Evolutionary conservation across 2,329 filamentous ascomycete genomes (phyloP), one percentile per base, ranked within the genome.

Genomic region (Eutypella sp.): DNA sequence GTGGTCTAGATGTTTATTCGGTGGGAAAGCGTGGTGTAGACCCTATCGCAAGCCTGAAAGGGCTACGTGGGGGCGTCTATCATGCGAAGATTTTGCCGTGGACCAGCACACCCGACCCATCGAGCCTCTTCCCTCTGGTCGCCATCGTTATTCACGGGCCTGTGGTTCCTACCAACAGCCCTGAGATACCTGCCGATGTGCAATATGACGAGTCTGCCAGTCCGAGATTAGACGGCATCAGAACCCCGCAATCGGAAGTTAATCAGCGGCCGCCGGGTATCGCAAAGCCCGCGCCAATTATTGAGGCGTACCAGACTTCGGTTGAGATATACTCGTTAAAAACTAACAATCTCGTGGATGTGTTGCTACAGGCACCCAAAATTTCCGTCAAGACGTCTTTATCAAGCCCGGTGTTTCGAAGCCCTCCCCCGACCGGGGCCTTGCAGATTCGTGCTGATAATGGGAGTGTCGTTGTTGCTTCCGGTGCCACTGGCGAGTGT

Each of bases 311-410:
- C 59, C 90, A 95, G 65, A 96, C 91, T 0, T 85, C 85, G 0
- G 89, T 96, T 5, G 89, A 96, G 56, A 73, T 97, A 0, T 95
- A 92, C 65, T 96, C 91, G 1, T 70, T 97, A 48, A 82, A 79
- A 55, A 87, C 84, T n/a, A 84, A 83, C 56, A 76, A 79, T 50
- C 79, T 81, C 45, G 68, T 96, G 45, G 79, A 84, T 22, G 85
- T 87, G 1, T 71, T 97, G 8, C 83, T 95, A 49, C 79, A 83
- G 56, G 82, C 85, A 37, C 78, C 87, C 41, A 74, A 81, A 61
- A 71, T 81, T 44, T 69, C 80, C 40, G 66, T 87, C 57, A 73
- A 76, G 57, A 70, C 78, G 48, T 70, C 83, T 31, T 67, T 82
- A 24, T 73, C 75, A 1, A 81, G 84, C 67, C 75, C 81, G 5